A percentile compares a stretch with the other conserved stretches of the same genome.
Conservation (phyloP, 108 stramenopile genomes). For the Skeletonema potamos region DNA sequence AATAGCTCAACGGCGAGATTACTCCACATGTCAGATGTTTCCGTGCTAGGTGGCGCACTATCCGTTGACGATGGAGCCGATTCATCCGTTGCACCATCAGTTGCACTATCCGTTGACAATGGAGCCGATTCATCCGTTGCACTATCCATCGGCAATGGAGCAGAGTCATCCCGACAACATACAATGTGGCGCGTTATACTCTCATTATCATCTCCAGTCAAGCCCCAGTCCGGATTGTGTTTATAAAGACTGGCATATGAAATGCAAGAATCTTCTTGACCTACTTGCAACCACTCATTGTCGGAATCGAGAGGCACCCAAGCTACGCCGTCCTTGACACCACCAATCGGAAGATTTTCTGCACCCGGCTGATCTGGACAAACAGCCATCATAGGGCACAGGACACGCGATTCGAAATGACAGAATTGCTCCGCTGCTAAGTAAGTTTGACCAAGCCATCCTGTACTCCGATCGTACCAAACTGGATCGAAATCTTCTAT, state of each 20-base stretch:
- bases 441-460: constrained; percentile 37
- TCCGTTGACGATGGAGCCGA: neutral
- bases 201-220: constrained; percentile 11
- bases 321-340: neutral
- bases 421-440: constrained; percentile 24
- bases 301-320: neutral
- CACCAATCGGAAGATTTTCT: constrained; percentile 7
- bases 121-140: neutral
- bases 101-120: neutral
- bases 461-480: constrained; percentile 18
- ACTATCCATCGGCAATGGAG: neutral
- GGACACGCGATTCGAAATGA: constrained; percentile 14
- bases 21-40: neutral
- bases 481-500: constrained; percentile 11
- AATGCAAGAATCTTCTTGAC: constrained; percentile 11
- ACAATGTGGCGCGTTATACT: constrained; percentile 29
- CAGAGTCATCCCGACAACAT: constrained; percentile 4
- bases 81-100: neutral
- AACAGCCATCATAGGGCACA: neutral
- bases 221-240: constrained; percentile 1
- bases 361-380: constrained; percentile 16
- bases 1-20: neutral
- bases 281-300: constrained; percentile 41
- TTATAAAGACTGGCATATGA: neutral
- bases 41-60: neutral